These are phyloP conservation scores for Nothophoma quercina DNA, from an alignment of 2,329 filamentous ascomycete species.

Conservation along the genomic window DNA sequence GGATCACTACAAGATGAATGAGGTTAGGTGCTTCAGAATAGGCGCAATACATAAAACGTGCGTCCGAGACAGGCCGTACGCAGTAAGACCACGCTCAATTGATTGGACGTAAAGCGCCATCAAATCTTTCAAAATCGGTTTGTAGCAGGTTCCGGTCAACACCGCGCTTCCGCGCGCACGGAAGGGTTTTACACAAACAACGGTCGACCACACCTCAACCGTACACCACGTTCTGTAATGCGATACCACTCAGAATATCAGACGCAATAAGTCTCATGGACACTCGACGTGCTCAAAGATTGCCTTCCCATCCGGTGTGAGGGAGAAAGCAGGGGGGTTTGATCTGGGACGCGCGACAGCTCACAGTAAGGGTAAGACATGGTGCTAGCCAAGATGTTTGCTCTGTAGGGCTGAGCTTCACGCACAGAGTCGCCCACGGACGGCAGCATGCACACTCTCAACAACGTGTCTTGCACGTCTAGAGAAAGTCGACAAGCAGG, in stretches of 20 bases:
- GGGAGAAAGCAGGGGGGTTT: too few relatives aligned
- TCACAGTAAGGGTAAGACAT: not conserved
- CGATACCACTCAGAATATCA: too few relatives aligned
- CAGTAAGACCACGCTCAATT: not conserved
- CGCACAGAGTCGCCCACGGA: not conserved
- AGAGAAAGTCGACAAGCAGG: not conserved
- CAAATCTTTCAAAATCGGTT: not conserved
- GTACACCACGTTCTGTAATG: not conserved
- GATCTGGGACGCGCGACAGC: not conserved
- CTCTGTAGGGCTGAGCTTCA: not conserved
- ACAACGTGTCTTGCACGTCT: not conserved
- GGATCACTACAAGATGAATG: not conserved
- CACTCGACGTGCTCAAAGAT: too few relatives aligned
- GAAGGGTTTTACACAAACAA: not conserved
- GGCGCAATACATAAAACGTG: slow-evolving; percentile 1
- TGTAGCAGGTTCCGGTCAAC: not conserved
- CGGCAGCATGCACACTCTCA: not conserved
- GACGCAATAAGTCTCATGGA: too few relatives aligned
- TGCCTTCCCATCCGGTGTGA: too few relatives aligned
- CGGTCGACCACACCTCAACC: not conserved
- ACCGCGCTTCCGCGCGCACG: not conserved
- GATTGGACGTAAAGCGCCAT: not conserved
- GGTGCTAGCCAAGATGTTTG: slow-evolving; percentile 2
- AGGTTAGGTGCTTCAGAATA: not conserved
- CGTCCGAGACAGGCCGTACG: not conserved